Evolutionary conservation across 2,329 filamentous ascomycete species (phyloP), one percentile per base, ranked within the genome.

Genomic region (Trematosphaeria pertusa): DNA sequence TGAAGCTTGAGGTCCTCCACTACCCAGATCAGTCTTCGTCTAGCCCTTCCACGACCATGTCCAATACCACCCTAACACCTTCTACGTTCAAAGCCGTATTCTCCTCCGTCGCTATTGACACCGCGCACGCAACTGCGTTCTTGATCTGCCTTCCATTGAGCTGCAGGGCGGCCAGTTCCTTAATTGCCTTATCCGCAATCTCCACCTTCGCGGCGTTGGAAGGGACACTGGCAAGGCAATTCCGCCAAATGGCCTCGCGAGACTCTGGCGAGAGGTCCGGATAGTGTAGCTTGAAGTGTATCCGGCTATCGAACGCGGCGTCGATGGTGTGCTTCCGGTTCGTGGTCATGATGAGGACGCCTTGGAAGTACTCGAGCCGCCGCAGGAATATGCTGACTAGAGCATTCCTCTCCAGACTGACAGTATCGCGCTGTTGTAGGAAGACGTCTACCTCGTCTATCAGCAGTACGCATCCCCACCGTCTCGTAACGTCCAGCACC

Each of bases 321-420:
- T 78, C 76, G 43, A 78, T 73, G 10, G 67, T 71, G 8, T 26
- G 39, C 30, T 40, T 62, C n/a, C 89, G 84, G 69, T 95, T 95
- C 2, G 90, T 95, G 0, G 91, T 96, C 17, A 96, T 74, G 75
- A 96, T 92, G 3, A 95, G 72, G 43, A 95, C 92, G 3, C 90
- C 90, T 65, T 93, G 88, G 73, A 92, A 95, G 69, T 95, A 95
- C 70, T 96, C 91, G 0, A 96, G 77, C 47, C 91, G 80, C 0
- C 89, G 84, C 2, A 96, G 76, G 76, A 96, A 96, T 63, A 95
- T 89, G 71, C 86, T 89, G 48, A 95, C 90, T 3, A 93, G 82
- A 0, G 88, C 88, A 60, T 95, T 94, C 47, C 89, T 85, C 65
- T 90, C 85, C 42, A 93, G 86, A 62, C 94, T 88, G 51, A 88